Evolutionary conservation across 2,329 filamentous ascomycete species (phyloP).

Genomic region (Arthroderma sp.): DNA sequence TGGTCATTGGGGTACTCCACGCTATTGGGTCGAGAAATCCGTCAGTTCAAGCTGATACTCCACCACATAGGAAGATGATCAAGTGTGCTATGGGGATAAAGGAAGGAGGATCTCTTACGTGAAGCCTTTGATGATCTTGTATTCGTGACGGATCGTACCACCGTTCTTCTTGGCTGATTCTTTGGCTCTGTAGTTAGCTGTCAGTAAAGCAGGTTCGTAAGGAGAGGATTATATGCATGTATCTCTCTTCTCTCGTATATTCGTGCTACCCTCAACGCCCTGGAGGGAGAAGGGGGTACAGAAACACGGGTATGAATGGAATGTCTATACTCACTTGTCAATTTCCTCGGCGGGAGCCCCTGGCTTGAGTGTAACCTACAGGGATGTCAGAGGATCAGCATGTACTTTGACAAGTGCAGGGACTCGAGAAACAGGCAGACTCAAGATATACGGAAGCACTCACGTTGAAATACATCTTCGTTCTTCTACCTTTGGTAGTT

Average conservation of each 20-base stretch:
- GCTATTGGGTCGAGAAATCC: constrained; percentile 36
- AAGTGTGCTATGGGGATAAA: neutral
- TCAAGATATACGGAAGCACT: neutral
- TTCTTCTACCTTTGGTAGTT: neutral
- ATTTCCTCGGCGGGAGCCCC: constrained; percentile 56
- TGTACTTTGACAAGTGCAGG: neutral
- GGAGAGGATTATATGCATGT: neutral
- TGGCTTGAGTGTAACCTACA: constrained; percentile 67
- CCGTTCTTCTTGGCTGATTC: constrained; percentile 61
- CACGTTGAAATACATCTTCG: constrained; percentile 6
- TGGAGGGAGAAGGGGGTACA: neutral
- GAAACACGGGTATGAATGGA: neutral
- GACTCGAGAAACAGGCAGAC: neutral
- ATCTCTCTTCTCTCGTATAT: neutral
- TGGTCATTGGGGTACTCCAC: constrained; percentile 59
- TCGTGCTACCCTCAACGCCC: neutral
- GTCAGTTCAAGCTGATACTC: neutral
- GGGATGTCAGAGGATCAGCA: neutral
- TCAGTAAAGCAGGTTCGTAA: constrained; percentile 12
- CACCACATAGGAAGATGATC: neutral
- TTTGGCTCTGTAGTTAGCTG: constrained; percentile 51
- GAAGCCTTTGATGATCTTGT: constrained; percentile 81
- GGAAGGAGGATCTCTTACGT: constrained; percentile 44
- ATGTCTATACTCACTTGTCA: constrained; percentile 42
- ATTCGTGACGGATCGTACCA: constrained; percentile 74